A percentile compares a stretch with the other conserved stretches of the same genome.
phyloP scores from a whole-genome alignment of 1,284 basidiomycete genomes.

The Cutaneotrichosporon dermatis region DNA sequence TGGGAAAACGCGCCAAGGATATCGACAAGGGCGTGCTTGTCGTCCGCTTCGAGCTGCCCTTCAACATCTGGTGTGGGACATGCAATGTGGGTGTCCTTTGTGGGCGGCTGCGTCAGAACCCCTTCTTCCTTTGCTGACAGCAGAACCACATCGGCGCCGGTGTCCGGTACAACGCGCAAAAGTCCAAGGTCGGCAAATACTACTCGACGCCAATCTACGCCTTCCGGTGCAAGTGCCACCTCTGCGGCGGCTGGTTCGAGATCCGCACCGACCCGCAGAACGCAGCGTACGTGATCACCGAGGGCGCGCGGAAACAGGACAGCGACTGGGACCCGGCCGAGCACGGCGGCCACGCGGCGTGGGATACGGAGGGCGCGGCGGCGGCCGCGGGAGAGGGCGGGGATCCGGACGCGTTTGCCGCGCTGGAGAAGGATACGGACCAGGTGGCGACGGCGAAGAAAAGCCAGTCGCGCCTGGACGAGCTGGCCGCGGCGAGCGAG shows the following conservation, averaged over 20 bases:
- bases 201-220: slow-evolving; percentile 89
- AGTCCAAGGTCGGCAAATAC: slow-evolving; percentile 93
- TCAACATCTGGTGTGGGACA: slow-evolving; percentile 94
- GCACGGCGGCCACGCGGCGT: slow-evolving; percentile 81
- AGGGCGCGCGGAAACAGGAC: slow-evolving; percentile 83
- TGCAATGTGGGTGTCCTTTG: slow-evolving; percentile 57
- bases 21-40: slow-evolving; percentile 90
- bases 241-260: slow-evolving; percentile 91
- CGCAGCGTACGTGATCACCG: slow-evolving; percentile 85
- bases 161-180: slow-evolving; percentile 97
- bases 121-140: slow-evolving; percentile 4
- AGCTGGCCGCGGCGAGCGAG: slow-evolving; percentile 67
- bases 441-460: slow-evolving; percentile 67
- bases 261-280: slow-evolving; percentile 97
- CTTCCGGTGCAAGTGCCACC: slow-evolving; percentile 94
- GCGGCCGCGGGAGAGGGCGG: background rate
- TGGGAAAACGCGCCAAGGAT: slow-evolving; percentile 82
- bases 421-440: slow-evolving; percentile 78
- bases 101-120: too few species aligned
- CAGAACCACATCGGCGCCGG: slow-evolving; percentile 89
- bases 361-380: slow-evolving; percentile 63
- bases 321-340: slow-evolving; percentile 96
- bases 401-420: slow-evolving; percentile 67
- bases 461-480: slow-evolving; percentile 69
- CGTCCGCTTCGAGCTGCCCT: slow-evolving; percentile 84